Evolutionary conservation across 129 eudicot genomes (phyloP).

Genomic region (Flaveria linearis): DNA sequence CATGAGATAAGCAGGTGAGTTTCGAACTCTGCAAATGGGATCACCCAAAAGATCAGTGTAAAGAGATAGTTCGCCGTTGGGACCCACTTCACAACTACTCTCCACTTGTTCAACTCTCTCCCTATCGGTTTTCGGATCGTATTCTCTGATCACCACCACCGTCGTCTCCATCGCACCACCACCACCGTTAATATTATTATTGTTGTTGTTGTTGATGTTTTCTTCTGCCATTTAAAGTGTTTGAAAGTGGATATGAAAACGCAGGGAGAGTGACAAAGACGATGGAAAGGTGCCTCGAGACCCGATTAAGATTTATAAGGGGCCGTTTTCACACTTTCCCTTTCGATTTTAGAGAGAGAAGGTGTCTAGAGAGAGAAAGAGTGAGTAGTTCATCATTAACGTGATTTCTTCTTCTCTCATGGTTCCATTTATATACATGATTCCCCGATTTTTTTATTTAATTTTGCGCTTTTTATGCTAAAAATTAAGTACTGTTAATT

Average conservation of each 20-base stretch:
- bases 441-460: slow-evolving; percentile 15
- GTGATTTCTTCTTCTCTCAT: slow-evolving; percentile 28
- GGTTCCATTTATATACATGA: slow-evolving; percentile 41
- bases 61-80: slow-evolving; percentile 70
- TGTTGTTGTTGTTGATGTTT: slow-evolving; percentile 1
- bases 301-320: slow-evolving; percentile 33
- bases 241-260: neutral
- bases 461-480: slow-evolving; percentile 20
- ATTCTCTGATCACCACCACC: slow-evolving; percentile 60
- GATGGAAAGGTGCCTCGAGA: slow-evolving; percentile 34
- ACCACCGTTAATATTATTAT: neutral
- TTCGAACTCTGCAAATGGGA: slow-evolving; percentile 95
- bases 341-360: slow-evolving; percentile 32
- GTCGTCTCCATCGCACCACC: slow-evolving; percentile 20
- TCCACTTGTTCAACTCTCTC: slow-evolving; percentile 70
- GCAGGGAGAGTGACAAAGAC: neutral
- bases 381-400: slow-evolving; percentile 36
- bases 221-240: slow-evolving; percentile 30
- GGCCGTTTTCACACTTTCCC: slow-evolving; percentile 38
- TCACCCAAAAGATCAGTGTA: slow-evolving; percentile 94
- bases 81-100: slow-evolving; percentile 90
- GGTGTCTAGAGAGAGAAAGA: slow-evolving; percentile 23
- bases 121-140: slow-evolving; percentile 51
- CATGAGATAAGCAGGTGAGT: slow-evolving; percentile 92
- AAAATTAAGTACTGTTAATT: too few species aligned